phyloP scores from a whole-genome alignment of 2,329 filamentous ascomycete species.

The Mycosphaerella arachidis region DNA sequence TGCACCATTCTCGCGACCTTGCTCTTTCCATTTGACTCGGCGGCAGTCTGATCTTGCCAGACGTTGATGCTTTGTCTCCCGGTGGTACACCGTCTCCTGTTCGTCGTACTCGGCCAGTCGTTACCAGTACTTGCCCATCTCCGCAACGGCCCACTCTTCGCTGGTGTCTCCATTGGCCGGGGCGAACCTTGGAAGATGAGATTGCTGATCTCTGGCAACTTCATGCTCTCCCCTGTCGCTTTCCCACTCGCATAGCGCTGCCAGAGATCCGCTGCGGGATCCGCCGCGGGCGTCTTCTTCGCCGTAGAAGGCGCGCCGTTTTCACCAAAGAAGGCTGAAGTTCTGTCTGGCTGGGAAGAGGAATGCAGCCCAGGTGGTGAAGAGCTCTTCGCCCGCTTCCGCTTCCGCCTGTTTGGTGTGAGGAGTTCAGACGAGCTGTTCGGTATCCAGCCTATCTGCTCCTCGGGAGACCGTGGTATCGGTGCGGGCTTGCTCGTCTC shows the following conservation, averaged over 20 bases:
- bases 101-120: constrained; percentile 41
- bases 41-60: constrained; percentile 35
- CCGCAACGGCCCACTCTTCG: constrained; percentile 45
- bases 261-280: constrained; percentile 47
- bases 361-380: constrained; percentile 39
- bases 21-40: constrained; percentile 27
- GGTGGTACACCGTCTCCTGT: constrained; percentile 39
- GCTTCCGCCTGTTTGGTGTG: constrained; percentile 38
- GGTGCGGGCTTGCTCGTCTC: constrained; percentile 46
- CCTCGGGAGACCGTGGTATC: constrained; percentile 53
- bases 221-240: constrained; percentile 36
- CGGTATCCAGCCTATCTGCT: constrained; percentile 57
- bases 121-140: constrained; percentile 50
- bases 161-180: constrained; percentile 39
- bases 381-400: constrained; percentile 45
- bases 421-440: constrained; percentile 41
- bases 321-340: constrained; percentile 23
- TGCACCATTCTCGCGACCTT: constrained; percentile 38
- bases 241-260: constrained; percentile 39
- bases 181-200: constrained; percentile 46
- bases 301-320: constrained; percentile 17
- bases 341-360: constrained; percentile 37
- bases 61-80: constrained; percentile 30
- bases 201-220: constrained; percentile 40
- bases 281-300: constrained; percentile 42